Evolutionary conservation across 2,329 filamentous ascomycete species (phyloP).

Genomic region (Polytolypa hystricis): DNA sequence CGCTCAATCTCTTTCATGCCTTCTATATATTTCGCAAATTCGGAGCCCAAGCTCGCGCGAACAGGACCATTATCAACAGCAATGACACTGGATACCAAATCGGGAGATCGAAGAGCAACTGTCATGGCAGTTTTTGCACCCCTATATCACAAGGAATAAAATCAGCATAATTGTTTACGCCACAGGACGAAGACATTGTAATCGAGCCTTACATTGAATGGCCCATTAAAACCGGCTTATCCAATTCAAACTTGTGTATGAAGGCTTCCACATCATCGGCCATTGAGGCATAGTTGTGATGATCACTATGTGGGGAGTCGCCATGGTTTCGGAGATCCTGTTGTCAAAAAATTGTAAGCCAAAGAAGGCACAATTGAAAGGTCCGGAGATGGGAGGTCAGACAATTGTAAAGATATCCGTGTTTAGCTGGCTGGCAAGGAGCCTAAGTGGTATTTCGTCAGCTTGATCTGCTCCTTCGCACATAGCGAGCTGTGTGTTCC

Average conservation of each 20-base stretch:
- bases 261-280: slow-evolving; percentile 72
- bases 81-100: slow-evolving; percentile 55
- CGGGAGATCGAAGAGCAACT: slow-evolving; percentile 57
- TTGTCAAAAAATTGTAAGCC: neutral
- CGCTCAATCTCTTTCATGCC: slow-evolving; percentile 76
- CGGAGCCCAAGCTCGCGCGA: slow-evolving; percentile 57
- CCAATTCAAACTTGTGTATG: slow-evolving; percentile 53
- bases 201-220: slow-evolving; percentile 63
- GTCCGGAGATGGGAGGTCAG: slow-evolving; percentile 21
- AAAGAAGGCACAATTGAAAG: slow-evolving; percentile 1
- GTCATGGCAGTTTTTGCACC: slow-evolving; percentile 85
- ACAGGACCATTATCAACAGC: slow-evolving; percentile 81
- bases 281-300: slow-evolving; percentile 68
- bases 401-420: slow-evolving; percentile 69
- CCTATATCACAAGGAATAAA: slow-evolving; percentile 30
- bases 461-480: neutral
- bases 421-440: slow-evolving; percentile 62
- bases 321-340: slow-evolving; percentile 87
- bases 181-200: neutral
- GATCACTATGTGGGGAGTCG: slow-evolving; percentile 62
- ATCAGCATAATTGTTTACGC: neutral
- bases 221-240: slow-evolving; percentile 61
- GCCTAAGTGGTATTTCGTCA: slow-evolving; percentile 43
- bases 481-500: slow-evolving; percentile 11
- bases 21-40: slow-evolving; percentile 47